These are phyloP conservation scores for Entomortierella beljakovae DNA, from an alignment of 192 early-diverging fungal genomes.

Conservation along the genomic window DNA sequence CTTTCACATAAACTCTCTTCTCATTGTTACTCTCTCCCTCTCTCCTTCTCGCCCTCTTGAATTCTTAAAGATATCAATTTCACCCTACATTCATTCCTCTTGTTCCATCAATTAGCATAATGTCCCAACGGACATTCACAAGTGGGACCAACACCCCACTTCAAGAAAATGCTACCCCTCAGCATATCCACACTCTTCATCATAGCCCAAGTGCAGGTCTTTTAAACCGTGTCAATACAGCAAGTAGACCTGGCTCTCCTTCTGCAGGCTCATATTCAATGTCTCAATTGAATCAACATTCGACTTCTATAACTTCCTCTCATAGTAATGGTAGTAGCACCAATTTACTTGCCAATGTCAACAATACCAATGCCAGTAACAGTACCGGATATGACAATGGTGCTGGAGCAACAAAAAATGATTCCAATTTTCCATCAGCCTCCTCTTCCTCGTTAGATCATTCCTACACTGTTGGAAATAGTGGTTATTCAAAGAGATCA, in stretches of 20 bases:
- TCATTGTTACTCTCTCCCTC: not conserved
- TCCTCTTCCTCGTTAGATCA: conserved; percentile 25
- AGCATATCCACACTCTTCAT: conserved; percentile 19
- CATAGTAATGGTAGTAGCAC: conserved; percentile 13
- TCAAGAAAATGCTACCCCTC: conserved; percentile 15
- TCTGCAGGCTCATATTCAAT: conserved; percentile 2
- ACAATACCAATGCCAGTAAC: not conserved
- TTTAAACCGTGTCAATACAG: conserved; percentile 33
- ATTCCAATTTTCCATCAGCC: conserved; percentile 34
- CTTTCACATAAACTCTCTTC: not conserved
- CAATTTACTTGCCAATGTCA: not conserved
- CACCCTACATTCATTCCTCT: not conserved
- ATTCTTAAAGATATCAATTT: not conserved
- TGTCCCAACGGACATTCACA: conserved; percentile 42
- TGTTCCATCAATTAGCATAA: conserved; percentile 3
- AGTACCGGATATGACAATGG: not conserved
- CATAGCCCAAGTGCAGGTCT: conserved; percentile 30
- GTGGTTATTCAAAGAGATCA: conserved; percentile 29
- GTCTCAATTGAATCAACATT: conserved; percentile 23
- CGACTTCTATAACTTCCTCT: not conserved
- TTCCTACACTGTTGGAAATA: conserved; percentile 29
- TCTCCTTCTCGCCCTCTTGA: not conserved
- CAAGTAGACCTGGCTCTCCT: conserved; percentile 37
- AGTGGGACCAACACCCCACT: conserved; percentile 13
- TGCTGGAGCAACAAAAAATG: not conserved